Evolutionary conservation across 1,284 basidiomycete species (phyloP).

Genomic region (Ganoderma leucocontextum): DNA sequence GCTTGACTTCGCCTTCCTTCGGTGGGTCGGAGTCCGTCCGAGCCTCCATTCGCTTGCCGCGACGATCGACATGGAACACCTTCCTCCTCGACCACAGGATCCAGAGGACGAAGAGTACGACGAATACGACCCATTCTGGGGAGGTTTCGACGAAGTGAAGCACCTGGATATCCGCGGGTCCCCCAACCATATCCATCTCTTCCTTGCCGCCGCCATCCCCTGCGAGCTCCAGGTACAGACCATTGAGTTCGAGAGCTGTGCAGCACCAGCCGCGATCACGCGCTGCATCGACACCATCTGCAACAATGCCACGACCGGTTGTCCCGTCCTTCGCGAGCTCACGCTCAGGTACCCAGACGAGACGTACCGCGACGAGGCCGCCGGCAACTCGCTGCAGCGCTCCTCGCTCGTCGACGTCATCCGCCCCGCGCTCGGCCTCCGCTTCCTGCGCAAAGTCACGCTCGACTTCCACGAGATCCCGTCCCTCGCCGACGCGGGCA

Average conservation of each 20-base stretch:
- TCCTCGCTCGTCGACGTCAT: background rate
- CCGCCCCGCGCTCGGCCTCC: background rate
- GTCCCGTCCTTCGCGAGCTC: background rate
- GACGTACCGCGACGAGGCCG: background rate
- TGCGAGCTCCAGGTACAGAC: background rate
- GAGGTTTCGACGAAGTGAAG: background rate
- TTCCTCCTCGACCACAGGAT: background rate
- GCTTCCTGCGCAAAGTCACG: background rate
- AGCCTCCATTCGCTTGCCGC: background rate
- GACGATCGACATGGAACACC: background rate
- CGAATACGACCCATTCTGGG: background rate
- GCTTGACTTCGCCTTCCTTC: background rate
- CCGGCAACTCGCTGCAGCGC: background rate
- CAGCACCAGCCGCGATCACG: background rate
- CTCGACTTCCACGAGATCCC: slow-evolving; percentile 2
- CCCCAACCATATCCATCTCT: background rate
- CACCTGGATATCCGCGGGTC: background rate
- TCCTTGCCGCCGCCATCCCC: background rate
- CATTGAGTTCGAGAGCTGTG: background rate
- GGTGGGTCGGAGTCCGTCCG: background rate
- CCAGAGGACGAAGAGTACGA: background rate
- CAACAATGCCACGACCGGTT: background rate
- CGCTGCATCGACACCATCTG: background rate
- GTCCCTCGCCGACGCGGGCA: background rate
- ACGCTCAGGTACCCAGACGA: background rate